Conservation (phyloP, 768 basidiomycete species). For the Phylloporus sp. region DNA sequence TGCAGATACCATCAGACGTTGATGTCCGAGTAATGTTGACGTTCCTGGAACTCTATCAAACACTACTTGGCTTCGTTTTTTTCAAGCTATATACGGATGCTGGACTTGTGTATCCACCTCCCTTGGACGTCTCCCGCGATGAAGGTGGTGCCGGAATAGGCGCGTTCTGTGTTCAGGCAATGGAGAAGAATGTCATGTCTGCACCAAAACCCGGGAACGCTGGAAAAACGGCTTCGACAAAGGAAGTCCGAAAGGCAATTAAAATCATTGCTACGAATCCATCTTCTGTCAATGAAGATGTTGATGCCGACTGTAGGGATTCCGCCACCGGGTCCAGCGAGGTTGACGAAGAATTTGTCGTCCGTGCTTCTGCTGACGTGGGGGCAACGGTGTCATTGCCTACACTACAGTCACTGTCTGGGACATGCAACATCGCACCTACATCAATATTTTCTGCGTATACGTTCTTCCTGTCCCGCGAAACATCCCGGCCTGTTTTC, state of each 20-base stretch:
- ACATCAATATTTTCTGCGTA: constrained; percentile 76
- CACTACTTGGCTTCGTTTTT: constrained; percentile 89
- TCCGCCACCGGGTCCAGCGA: constrained; percentile 31
- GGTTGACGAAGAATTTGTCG: constrained; percentile 63
- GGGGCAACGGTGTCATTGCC: constrained; percentile 48
- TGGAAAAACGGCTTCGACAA: constrained; percentile 44
- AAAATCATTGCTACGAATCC: constrained; percentile 37
- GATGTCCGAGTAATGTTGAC: constrained; percentile 98
- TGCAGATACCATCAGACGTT: constrained; percentile 87
- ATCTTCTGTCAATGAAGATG: constrained; percentile 30
- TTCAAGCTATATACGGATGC: constrained; percentile 98
- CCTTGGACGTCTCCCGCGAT: constrained; percentile 75
- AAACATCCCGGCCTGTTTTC: constrained; percentile 85
- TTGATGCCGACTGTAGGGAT: constrained; percentile 34
- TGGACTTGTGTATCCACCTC: constrained; percentile 92
- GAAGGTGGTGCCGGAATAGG: constrained; percentile 85
- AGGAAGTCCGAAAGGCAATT: constrained; percentile 47
- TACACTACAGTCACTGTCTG: constrained; percentile 62
- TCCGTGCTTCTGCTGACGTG: constrained; percentile 50
- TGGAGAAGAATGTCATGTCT: constrained; percentile 21
- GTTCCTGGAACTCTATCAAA: constrained; percentile 97
- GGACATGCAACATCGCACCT: constrained; percentile 51
- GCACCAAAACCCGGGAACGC: constrained; percentile 15
- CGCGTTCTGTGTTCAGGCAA: constrained; percentile 71
- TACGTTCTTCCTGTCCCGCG: constrained; percentile 91